Evolutionary conservation across 768 basidiomycete genomes (phyloP), one percentile per base, ranked within the genome.

Genomic region (Boletus vinaceobasis): DNA sequence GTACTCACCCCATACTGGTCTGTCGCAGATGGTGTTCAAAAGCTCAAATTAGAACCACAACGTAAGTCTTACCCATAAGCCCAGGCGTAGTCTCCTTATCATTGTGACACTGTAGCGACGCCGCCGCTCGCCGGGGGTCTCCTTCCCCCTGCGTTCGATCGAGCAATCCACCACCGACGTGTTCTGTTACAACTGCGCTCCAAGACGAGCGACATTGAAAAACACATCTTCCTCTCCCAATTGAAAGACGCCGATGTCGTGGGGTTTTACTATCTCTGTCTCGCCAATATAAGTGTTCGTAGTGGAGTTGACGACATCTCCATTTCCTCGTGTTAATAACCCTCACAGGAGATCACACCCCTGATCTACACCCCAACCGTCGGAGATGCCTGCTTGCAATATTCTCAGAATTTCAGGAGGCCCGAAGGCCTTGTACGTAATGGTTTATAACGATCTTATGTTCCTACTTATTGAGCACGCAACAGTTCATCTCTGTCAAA

Each of bases 341-440:
- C 29, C n/a, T 21, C 15, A 5, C 60, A 80, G 77, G 82, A 81
- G 66, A 72, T 84, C 50, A 80, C 79, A 13, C 93, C 93, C 14
- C 78, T 94, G 40, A 91, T 96, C 52, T 96, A 95, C 69, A 96
- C 93, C 0, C 93, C 93, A 0, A 92, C 90, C 14, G 92, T 96
- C 29, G 93, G 93, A 26, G 91, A 95, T 62, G 93, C 93, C 4
- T 94, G 92, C 66, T 68, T 90, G 60, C 86, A 90, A 64, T 93
- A 83, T 74, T 88, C 86, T 21, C 83, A 87, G 56, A 91, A 86
- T 59, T 91, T 85, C 67, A 77, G 87, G 59, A 78, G 80, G 38
- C 83, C 88, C 0, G 88, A 91, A 66, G 89, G 89, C 40, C 70
- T 87, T 69, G 82, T 93, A 60, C 49, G 77, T 45, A 44, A 11